Base-by-base conservation (phyloP, 768 basidiomycete species). In the Ephemerocybe angulata region DNA sequence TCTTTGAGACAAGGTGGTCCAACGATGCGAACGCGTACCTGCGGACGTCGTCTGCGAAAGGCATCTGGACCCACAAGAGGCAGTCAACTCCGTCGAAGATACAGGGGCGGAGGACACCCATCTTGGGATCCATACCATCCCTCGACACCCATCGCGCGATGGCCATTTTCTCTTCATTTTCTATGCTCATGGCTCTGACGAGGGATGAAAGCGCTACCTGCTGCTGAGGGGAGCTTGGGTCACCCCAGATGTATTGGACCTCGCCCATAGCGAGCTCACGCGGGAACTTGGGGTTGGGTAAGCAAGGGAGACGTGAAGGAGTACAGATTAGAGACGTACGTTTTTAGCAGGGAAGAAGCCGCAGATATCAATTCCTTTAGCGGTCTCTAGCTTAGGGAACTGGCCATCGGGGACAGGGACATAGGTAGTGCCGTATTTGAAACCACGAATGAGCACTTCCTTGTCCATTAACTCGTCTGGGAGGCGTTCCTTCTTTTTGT, bases 1-100 rank as follows among this genome's bases (percentile, higher is more conserved):
- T 87, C 65, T 83, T 88, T 53, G 84, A 86, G 55, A 86, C 73
- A 15, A 96, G 78, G 10, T 76, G 76, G 41, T 85, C 82, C 28
- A 98, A 78, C 0, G 90, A 90, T 0, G 88, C 83, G 67, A 99
- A 98, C 10, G 83, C 84, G 68, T 91, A 93, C 59, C 85, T 88
- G 55, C 93, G 84, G 50, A 93, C 77, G 62, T 99, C 96, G 66
- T 99, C 96, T 2, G 93, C 93, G 64, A 97, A 98, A 0, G 96
- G 96, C 81, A 98, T 83, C 93, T 87, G 87, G 21, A 83, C 82
- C 90, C 88, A 97, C 44, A 93, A 76, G 54, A 96, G 72, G 64
- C 85, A 90, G 62, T 97, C 92, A 10, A 89, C 76, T 17, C 83
- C 78, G 0, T 84, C 80, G 63, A 86, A 84, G 25, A 77, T 71